Evolutionary conservation across 768 basidiomycete species (phyloP), one percentile per base, ranked within the genome.

Genomic region (Gyrodon lividus): DNA sequence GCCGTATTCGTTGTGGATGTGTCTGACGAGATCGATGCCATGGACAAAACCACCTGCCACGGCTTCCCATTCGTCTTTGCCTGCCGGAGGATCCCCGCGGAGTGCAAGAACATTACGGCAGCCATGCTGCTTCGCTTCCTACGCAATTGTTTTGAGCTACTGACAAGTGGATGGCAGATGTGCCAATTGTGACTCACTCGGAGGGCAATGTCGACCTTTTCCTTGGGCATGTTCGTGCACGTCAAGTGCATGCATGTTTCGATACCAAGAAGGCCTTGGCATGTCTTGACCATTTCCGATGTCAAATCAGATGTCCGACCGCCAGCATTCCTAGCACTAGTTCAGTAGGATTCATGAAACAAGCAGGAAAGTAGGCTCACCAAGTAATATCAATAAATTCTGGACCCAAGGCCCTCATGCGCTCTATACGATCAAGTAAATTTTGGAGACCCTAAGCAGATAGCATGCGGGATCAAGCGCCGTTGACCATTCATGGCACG

Each of bases 231-330:
- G 72, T 96, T 97, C 44, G 97, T 98, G 67, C 97, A 98, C 40
- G 96, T 98, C 59, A 99, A 71, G 72, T 99, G 97, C 92, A 99
- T 93, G 74, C 94, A 98, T 24, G 94, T 96, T 72, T 98, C 94
- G 20, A 98, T 78, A 0, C 95, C 97, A 69, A 98, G 91, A 34
- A 91, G 71, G 42, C 89, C 79, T 72, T 98, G 94, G 66, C 94
- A 96, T 37, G 89, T 92, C 72, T 93, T 93, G 55, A 97, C 92
- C 76, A 98, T 84, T 62, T 94, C 91, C 5, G 90, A 85, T 10
- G 95, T 96, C 51, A 98, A 72, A 63, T 97, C 95, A 38, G 94
- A 96, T 31, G 94, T 96, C 54, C 94, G 82, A 48, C 95, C 95
- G 49, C 95, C 95, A 48, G 95, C 95, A 74, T 96, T 96, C 94